These are phyloP conservation scores for Paramecium primaurelia DNA, from an alignment of 73 alveolate species.

Conservation along the genomic window DNA sequence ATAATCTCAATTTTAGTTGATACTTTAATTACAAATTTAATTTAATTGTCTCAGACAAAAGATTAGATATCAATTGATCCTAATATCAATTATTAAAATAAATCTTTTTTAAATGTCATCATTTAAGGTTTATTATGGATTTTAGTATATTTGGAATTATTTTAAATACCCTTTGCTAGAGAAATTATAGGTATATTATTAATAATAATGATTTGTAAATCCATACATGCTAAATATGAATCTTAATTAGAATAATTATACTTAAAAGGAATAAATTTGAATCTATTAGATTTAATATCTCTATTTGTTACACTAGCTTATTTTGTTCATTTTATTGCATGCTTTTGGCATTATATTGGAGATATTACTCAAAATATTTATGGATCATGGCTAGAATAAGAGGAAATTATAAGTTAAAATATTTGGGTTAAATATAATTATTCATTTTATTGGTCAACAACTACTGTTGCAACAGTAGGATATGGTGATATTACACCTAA, in stretches of 20 bases:
- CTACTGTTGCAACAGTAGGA: background rate
- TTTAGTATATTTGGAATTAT: background rate
- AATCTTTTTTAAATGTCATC: background rate
- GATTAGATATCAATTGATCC: background rate
- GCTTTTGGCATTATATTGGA: slow-evolving; percentile 34
- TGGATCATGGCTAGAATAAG: background rate
- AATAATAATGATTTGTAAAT: background rate
- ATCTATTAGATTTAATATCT: background rate
- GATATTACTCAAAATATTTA: background rate
- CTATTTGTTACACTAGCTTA: background rate
- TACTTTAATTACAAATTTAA: background rate
- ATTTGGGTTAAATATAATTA: background rate
- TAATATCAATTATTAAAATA: background rate
- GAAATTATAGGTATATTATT: background rate
- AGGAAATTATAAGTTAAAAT: background rate
- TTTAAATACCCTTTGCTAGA: background rate
- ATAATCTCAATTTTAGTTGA: background rate
- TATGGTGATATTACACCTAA: slow-evolving; percentile 7
- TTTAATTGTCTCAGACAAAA: background rate
- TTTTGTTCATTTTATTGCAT: background rate
- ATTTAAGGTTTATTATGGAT: background rate
- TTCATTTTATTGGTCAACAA: background rate
- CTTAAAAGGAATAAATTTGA: background rate
- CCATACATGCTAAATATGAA: background rate
- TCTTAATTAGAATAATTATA: background rate